These are phyloP conservation scores for Cucumis melo DNA, from an alignment of 306 rosid genomes.

Conservation along the genomic window DNA sequence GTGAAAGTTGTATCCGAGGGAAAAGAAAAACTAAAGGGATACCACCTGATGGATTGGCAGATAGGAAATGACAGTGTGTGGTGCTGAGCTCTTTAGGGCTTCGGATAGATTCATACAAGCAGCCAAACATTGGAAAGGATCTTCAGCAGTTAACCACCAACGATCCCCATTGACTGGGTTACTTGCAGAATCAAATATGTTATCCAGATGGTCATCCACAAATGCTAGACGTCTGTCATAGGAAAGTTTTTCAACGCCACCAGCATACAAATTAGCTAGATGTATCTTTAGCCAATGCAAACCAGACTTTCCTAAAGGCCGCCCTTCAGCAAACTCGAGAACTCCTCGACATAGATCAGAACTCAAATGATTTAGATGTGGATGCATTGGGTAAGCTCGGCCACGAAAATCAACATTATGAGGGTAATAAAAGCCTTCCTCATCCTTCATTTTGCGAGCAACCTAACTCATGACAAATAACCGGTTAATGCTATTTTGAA, in stretches of 20 bases:
- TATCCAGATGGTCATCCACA: slow-evolving; percentile 55
- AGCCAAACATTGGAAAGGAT: slow-evolving; percentile 82
- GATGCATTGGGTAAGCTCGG: slow-evolving; percentile 91
- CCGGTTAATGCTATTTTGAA: background rate
- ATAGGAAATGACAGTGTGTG: slow-evolving; percentile 53
- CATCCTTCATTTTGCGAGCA: slow-evolving; percentile 70
- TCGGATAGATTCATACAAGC: slow-evolving; percentile 77
- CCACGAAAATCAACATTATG: slow-evolving; percentile 92
- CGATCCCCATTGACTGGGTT: slow-evolving; percentile 59
- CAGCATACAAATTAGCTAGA: slow-evolving; percentile 54
- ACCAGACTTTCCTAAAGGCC: slow-evolving; percentile 69
- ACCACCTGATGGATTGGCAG: slow-evolving; percentile 80
- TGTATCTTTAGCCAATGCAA: slow-evolving; percentile 74
- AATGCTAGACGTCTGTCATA: slow-evolving; percentile 59
- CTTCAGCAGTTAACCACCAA: slow-evolving; percentile 89
- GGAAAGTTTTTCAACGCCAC: slow-evolving; percentile 71
- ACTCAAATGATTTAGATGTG: slow-evolving; percentile 78
- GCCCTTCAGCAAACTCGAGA: slow-evolving; percentile 78
- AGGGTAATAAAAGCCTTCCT: slow-evolving; percentile 80
- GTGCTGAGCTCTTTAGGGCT: slow-evolving; percentile 66
- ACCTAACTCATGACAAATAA: slow-evolving; percentile 38
- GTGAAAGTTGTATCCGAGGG: background rate
- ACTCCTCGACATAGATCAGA: slow-evolving; percentile 86
- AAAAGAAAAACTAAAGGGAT: background rate
- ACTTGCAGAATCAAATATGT: slow-evolving; percentile 68